Evolutionary conservation across 2,329 filamentous ascomycete genomes (phyloP).

Genomic region (Calonectria montana): DNA sequence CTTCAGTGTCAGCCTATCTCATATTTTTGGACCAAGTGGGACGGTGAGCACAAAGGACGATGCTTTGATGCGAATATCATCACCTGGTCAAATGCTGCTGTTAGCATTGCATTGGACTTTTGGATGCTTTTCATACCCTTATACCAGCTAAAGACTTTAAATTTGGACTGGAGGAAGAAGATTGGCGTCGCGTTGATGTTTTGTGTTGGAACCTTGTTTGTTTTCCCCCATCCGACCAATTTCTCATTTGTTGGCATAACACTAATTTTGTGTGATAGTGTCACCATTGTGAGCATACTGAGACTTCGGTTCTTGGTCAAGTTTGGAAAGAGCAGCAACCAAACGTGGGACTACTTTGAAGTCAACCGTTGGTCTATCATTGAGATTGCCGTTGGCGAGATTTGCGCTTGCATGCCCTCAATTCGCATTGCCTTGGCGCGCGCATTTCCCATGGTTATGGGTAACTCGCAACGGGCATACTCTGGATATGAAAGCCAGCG

Average conservation of each 20-base stretch:
- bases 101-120: conserved; percentile 15
- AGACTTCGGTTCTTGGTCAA: background rate
- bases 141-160: background rate
- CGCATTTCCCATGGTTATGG: background rate
- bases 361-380: background rate
- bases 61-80: conserved; percentile 10
- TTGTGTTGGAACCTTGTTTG: background rate
- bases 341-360: background rate
- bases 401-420: background rate
- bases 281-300: background rate
- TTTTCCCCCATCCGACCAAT: background rate
- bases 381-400: background rate
- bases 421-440: background rate
- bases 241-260: background rate
- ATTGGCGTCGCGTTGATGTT: background rate
- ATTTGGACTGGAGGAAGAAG: background rate
- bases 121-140: background rate
- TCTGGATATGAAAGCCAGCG: too few relatives aligned
- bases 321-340: background rate
- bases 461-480: background rate
- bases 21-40: conserved; percentile 21
- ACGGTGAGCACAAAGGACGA: background rate
- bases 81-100: conserved; percentile 15
- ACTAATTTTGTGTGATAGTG: background rate
- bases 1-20: conserved; percentile 15